Base-by-base conservation (phyloP, 805 yeast genomes). In the Metschnikowia cubensis region DNA sequence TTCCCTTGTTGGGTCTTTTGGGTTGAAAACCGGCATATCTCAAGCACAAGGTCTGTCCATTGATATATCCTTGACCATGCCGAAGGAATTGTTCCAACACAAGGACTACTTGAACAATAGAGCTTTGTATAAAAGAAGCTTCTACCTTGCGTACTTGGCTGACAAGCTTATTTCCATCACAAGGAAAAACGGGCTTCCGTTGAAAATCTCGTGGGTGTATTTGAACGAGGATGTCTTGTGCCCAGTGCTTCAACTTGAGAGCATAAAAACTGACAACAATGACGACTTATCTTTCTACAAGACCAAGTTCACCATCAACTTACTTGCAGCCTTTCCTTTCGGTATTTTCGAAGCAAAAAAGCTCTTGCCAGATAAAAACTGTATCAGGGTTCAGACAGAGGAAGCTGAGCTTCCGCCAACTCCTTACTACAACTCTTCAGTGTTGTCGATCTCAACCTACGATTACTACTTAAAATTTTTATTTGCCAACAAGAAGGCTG, bases 61-160 rank as follows among this genome's bases (percentile, higher is more conserved):
- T 20, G 99, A 94, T 65, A 78, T 94, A 29, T 76, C 87, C 32
- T 74, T 92, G 37, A 83, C 88, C 3, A 92, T 94, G 91, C 96
- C 97, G 5, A 68, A 71, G 46, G 68, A 71, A 25, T 64, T 87
- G 43, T 86, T 94, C 62, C 90, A 86, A 61, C 83, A 85, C 46
- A 94, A 94, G 69, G 99, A 94, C 66, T 89, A 84, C 61, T 73
- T 92, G 59, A 94, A 94, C 69, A 89, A 87, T 70, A 77, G 98
- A 63, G 92, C 94, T 36, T 71, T 89, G 50, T 90, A 92, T 70
- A 94, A 94, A 68, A 79, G 96, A 57, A 83, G 97, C 7, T 92
- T 88, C 58, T 94, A 90, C 62, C 59, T 90, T 49, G 92, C 96
- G 1, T 85, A 82, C 62, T 61, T 94, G 50, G 85, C 95, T 1